phyloP scores from a whole-genome alignment of 2,329 filamentous ascomycete species.

The Ceratocystis cubensis region DNA sequence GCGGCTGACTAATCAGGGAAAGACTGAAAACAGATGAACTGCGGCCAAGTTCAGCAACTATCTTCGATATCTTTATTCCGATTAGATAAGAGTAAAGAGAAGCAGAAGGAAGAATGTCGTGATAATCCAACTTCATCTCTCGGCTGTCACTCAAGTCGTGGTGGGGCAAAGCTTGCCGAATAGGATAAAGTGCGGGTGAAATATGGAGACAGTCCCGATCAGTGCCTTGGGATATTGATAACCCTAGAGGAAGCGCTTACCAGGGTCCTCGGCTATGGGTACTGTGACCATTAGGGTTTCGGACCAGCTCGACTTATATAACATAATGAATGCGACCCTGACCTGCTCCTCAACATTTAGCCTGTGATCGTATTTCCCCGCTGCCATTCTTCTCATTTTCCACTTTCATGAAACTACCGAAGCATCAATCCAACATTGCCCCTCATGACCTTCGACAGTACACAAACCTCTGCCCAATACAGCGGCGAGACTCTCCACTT shows the following conservation, averaged over 20 bases:
- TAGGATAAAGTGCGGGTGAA: neutral
- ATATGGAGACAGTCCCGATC: neutral
- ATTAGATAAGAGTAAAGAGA: neutral
- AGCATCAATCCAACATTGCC: neutral
- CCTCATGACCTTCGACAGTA: neutral
- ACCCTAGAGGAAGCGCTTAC: neutral
- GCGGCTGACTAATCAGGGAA: neutral
- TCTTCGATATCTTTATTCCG: neutral
- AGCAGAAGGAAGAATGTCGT: neutral
- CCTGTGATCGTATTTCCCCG: neutral
- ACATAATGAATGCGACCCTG: neutral
- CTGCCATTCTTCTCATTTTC: neutral
- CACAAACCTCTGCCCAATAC: neutral
- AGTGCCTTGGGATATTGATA: neutral
- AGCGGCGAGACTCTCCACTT: conserved; percentile 11
- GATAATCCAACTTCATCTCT: neutral
- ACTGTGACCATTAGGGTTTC: neutral
- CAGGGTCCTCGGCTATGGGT: neutral
- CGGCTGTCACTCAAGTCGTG: neutral
- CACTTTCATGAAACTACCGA: neutral
- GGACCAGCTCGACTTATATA: neutral
- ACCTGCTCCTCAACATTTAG: neutral
- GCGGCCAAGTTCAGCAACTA: neutral
- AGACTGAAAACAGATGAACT: neutral
- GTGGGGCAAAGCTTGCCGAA: neutral